Evolutionary conservation across 768 basidiomycete genomes (phyloP).

Genomic region (Artomyces pyxidatus): DNA sequence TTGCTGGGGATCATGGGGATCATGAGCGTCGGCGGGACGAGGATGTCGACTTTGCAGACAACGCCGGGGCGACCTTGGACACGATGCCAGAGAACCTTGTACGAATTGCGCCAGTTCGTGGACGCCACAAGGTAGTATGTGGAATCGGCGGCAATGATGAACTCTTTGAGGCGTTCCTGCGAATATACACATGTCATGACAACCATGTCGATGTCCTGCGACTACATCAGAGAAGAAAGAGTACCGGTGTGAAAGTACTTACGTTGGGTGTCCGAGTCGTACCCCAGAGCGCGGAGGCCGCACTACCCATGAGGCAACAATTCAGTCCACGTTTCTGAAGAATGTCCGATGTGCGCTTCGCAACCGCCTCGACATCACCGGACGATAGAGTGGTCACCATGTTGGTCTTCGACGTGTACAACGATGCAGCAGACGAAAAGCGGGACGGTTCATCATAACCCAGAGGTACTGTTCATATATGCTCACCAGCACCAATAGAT

Average conservation of each 20-base stretch:
- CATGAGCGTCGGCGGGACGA: constrained; percentile 21
- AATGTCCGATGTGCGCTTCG: neutral
- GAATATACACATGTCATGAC: constrained; percentile 27
- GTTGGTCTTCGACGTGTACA: too few relatives aligned
- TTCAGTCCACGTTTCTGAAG: constrained; percentile 5
- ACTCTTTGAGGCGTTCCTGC: constrained; percentile 32
- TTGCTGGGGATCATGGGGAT: constrained; percentile 18
- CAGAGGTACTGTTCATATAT: too few relatives aligned
- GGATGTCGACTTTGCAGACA: constrained; percentile 26
- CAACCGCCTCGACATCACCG: neutral
- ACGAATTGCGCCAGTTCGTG: constrained; percentile 29
- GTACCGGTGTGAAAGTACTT: neutral
- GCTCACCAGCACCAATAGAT: too few relatives aligned
- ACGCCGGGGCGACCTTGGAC: constrained; percentile 7
- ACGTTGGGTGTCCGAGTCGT: constrained; percentile 17
- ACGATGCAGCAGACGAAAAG: too few relatives aligned
- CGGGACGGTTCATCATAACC: too few relatives aligned
- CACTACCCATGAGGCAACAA: constrained; percentile 20
- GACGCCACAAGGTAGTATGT: constrained; percentile 32
- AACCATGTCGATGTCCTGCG: constrained; percentile 40
- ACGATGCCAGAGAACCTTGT: constrained; percentile 34
- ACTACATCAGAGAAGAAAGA: neutral
- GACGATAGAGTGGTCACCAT: neutral
- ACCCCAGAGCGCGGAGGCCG: constrained; percentile 17
- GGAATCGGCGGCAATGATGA: constrained; percentile 23